Evolutionary conservation across 2,329 filamentous ascomycete genomes (phyloP), one percentile per base, ranked within the genome.

Genomic region (Colletotrichum trifolii): DNA sequence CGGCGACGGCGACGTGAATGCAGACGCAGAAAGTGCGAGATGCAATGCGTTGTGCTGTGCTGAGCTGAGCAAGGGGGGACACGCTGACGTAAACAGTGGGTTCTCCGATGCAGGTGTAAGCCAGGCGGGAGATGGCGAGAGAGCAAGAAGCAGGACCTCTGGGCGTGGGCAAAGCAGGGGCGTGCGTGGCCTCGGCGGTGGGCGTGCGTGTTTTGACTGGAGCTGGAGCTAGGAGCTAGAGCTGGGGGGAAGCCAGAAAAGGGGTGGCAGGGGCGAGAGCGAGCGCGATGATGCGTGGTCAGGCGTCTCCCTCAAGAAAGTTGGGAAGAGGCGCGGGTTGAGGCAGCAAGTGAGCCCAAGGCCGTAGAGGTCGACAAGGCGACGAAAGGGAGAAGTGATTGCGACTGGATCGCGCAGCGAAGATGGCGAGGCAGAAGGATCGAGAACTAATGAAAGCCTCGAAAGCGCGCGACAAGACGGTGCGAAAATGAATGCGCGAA

Each of bases 371-470:
- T 45, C 61, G 53, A 66, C 40, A 42, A 45, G 60, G 64, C 60
- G 64, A 50, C 54, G 56, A 66, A 60, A 52, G 45, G 25, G 25
- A 25, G 56, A 58, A 47, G 55, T 47, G 50, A 54, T 49, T 65
- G 61, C 54, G 67, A 60, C 60, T 25, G 63, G 66, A 58, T 68
- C 66, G 66, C 67, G 67, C 66, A 68, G 63, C 62, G 62, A 67
- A 46, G 55, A 64, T 50, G 33, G 50, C 42, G 64, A 68, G 47
- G 62, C 53, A 58, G 61, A 64, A 61, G 17, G 69, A 73, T 74
- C 81, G 81, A 85, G 78, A 76, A 78, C 83, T 84, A 85, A 74
- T 75, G 67, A 85, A 80, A 80, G 78, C 76, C 78, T 80, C 78
- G 77, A 78, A 71, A 66, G 69, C 64, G 69, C 71, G 71, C 66